phyloP scores from a whole-genome alignment of 2,329 filamentous ascomycete species.

The Diaporthe sp. region DNA sequence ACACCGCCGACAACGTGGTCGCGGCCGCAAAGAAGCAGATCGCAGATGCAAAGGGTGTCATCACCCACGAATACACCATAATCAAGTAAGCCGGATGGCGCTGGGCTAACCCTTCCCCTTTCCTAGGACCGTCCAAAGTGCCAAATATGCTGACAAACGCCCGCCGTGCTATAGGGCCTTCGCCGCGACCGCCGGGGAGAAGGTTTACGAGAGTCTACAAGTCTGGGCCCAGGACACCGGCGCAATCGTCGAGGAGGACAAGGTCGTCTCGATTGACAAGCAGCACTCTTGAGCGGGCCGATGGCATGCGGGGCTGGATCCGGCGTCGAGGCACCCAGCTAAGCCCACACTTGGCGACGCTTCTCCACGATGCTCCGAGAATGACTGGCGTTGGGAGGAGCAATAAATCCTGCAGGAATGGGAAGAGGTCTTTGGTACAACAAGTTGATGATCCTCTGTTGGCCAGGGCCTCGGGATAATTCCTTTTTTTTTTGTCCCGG shows the following conservation, averaged over 20 bases:
- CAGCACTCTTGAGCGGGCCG: conserved; percentile 1
- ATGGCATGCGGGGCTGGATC: background rate
- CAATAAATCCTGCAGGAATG: background rate
- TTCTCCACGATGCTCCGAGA: background rate
- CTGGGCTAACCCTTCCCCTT: background rate
- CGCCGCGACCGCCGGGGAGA: conserved; percentile 79
- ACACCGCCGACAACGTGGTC: conserved; percentile 77
- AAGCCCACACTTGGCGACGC: background rate
- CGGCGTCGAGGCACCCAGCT: background rate
- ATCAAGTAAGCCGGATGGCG: conserved; percentile 70
- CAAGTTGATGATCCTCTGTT: background rate
- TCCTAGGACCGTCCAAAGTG: background rate
- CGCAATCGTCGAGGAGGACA: conserved; percentile 82
- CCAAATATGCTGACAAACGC: background rate
- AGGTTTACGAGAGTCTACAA: conserved; percentile 77
- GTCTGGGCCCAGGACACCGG: conserved; percentile 71
- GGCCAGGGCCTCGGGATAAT: background rate
- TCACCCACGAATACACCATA: conserved; percentile 82
- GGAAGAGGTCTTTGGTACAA: background rate
- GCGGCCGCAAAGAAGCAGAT: conserved; percentile 80
- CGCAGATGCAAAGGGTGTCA: conserved; percentile 77
- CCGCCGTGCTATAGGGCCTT: conserved; percentile 73
- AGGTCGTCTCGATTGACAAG: conserved; percentile 68
- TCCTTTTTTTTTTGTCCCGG: background rate
- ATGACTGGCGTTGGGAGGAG: background rate